Conservation (phyloP, 345 rosid genomes). For the Conringia planisiliqua region DNA sequence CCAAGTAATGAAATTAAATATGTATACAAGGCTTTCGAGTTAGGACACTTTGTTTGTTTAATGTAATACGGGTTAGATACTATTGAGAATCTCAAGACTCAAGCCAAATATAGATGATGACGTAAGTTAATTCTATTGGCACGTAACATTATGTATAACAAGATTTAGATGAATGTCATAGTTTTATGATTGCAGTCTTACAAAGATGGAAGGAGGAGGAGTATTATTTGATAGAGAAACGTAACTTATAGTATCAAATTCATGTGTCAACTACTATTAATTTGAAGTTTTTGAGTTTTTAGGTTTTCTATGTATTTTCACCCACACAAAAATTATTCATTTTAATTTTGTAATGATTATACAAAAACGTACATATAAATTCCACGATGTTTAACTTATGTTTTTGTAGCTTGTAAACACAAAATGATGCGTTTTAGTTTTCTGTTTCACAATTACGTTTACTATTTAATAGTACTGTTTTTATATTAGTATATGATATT, state of each 20-base stretch:
- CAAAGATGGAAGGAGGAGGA: background rate
- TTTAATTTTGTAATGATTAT: too few relatives aligned
- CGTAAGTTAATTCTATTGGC: background rate
- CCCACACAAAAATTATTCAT: too few relatives aligned
- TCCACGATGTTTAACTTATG: background rate
- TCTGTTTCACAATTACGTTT: background rate
- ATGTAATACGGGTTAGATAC: background rate
- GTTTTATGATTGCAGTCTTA: too few relatives aligned
- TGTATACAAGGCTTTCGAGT: background rate
- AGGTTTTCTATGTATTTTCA: too few relatives aligned
- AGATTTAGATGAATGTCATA: too few relatives aligned
- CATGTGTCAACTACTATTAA: background rate
- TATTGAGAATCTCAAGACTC: background rate
- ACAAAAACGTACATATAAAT: background rate
- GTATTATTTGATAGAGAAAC: background rate
- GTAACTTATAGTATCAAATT: background rate
- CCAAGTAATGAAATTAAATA: background rate
- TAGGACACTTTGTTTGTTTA: background rate
- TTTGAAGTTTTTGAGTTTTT: too few relatives aligned
- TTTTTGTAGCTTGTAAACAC: background rate
- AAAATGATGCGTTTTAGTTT: background rate
- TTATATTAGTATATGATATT: background rate
- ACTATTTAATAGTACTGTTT: background rate
- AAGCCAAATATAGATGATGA: background rate
- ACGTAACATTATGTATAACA: background rate